phyloP scores from a whole-genome alignment of 305 asterid species.

The Fraxinus paxiana region DNA sequence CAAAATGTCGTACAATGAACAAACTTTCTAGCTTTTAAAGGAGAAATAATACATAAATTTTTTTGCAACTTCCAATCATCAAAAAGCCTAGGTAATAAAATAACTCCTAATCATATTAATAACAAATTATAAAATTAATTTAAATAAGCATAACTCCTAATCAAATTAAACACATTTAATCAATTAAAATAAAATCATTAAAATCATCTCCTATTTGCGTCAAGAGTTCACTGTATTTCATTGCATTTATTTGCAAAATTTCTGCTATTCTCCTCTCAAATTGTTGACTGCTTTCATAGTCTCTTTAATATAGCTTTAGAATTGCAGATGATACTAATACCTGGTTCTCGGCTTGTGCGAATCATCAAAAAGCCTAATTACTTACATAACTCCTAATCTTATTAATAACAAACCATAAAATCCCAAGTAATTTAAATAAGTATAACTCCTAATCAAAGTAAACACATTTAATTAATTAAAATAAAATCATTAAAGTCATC shows the following conservation, averaged over 20 bases:
- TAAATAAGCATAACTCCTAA: background rate
- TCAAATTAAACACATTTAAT: background rate
- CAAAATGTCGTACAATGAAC: background rate
- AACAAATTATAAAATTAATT: background rate
- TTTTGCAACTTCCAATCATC: background rate
- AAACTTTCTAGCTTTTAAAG: background rate
- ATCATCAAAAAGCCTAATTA: background rate
- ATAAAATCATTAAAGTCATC: background rate
- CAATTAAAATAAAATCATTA: background rate
- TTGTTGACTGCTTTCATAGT: background rate
- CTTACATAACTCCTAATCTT: background rate
- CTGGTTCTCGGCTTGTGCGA: background rate
- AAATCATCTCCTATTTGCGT: background rate
- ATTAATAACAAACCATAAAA: background rate
- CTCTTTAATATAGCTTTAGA: slow-evolving; percentile 9
- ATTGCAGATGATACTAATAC: background rate
- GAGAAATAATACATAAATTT: background rate
- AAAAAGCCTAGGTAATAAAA: background rate
- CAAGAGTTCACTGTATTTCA: background rate
- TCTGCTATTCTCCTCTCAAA: slow-evolving; percentile 1
- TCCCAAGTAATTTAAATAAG: background rate
- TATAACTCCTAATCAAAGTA: background rate
- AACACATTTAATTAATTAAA: background rate
- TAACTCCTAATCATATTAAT: background rate
- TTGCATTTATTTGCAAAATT: slow-evolving; percentile 12